Evolutionary conservation across 495 filamentous ascomycete genomes (phyloP).

Genomic region (Eremomyces bilateralis): DNA sequence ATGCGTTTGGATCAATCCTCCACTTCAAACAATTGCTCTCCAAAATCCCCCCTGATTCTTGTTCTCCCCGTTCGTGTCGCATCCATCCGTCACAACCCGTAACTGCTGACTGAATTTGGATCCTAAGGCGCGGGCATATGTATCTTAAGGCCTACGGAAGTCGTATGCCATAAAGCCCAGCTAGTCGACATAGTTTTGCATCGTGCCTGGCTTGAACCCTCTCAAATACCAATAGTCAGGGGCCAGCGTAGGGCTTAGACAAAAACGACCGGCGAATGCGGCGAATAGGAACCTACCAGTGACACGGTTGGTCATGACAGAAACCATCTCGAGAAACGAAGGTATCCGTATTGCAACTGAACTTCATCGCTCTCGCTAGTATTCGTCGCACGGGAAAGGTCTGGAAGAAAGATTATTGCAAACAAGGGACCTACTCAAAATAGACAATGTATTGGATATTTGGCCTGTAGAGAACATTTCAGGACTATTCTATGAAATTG

Average conservation of each 20-base stretch:
- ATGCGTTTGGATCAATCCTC: background rate
- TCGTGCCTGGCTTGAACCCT: constrained; percentile 2
- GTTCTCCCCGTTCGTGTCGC: constrained; percentile 23
- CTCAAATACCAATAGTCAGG: constrained; percentile 23
- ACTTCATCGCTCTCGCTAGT: no score
- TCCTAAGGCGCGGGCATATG: constrained; percentile 11
- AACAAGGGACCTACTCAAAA: no score
- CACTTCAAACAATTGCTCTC: background rate
- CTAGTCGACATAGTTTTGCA: constrained; percentile 5
- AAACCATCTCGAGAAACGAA: no score
- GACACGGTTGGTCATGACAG: no score
- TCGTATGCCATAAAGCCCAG: constrained; percentile 28
- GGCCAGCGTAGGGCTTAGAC: constrained; percentile 22
- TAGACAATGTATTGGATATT: no score
- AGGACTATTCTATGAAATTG: no score
- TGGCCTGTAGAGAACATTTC: no score
- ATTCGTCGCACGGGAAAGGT: no score
- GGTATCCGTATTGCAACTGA: no score
- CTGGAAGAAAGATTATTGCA: no score
- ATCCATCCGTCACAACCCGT: no score
- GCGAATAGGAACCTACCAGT: no score
- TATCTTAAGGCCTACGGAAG: constrained; percentile 21
- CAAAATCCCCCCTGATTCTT: constrained; percentile 1
- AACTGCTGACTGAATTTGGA: constrained; percentile 16
- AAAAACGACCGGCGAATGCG: constrained; percentile 17